These are phyloP conservation scores for Ploettnerulaceae sp. DNA, from an alignment of 2,329 filamentous ascomycete genomes.

Conservation along the genomic window DNA sequence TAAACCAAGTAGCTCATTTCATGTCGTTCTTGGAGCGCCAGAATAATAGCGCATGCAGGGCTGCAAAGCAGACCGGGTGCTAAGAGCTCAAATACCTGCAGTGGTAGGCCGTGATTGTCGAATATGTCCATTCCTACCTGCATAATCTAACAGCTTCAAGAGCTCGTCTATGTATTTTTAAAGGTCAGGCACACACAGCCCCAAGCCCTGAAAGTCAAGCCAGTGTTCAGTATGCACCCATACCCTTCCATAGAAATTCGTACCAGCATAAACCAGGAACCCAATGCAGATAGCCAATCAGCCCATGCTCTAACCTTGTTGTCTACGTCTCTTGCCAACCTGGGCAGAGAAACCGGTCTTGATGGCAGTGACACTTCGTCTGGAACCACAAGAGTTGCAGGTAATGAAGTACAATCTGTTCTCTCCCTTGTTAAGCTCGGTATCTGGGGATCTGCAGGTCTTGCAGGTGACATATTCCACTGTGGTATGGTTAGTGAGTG, in stretches of 20 bases:
- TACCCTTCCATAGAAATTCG: slow-evolving; percentile 4
- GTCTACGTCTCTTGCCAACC: slow-evolving; percentile 97
- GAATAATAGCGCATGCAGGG: neutral
- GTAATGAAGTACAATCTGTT: slow-evolving; percentile 99
- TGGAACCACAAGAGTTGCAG: slow-evolving; percentile 80
- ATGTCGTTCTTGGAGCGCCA: neutral
- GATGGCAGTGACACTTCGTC: slow-evolving; percentile 92
- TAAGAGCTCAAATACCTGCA: neutral
- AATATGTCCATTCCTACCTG: slow-evolving; percentile 2
- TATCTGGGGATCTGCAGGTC: slow-evolving; percentile 92
- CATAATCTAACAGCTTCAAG: slow-evolving; percentile 1
- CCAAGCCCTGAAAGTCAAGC: slow-evolving; percentile 6
- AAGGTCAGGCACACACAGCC: slow-evolving; percentile 5
- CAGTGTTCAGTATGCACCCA: slow-evolving; percentile 6
- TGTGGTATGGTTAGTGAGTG: slow-evolving; percentile 25
- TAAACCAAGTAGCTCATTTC: neutral
- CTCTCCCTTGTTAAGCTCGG: slow-evolving; percentile 96
- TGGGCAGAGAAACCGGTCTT: slow-evolving; percentile 99
- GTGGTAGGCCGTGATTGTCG: slow-evolving; percentile 1
- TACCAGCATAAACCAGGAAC: slow-evolving; percentile 7
- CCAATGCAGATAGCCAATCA: slow-evolving; percentile 4
- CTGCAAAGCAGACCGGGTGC: neutral
- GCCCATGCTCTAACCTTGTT: slow-evolving; percentile 61
- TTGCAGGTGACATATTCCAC: slow-evolving; percentile 98
- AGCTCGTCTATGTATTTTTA: slow-evolving; percentile 12